Conservation (phyloP, 331 rosid genomes). For the Arachis monticola region DNA sequence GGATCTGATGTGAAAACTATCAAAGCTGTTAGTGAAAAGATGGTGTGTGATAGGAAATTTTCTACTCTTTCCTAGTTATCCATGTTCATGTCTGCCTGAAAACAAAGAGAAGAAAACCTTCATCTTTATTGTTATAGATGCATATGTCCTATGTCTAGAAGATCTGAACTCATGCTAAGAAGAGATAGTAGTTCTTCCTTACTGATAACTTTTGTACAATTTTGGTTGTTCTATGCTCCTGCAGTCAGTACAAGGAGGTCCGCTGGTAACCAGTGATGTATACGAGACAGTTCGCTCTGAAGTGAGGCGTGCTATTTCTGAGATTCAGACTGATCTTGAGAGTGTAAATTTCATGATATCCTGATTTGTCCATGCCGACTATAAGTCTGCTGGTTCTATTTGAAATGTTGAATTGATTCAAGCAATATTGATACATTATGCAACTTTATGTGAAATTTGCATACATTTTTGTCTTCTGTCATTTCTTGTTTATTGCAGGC, state of each 20-base stretch:
- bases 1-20: slow-evolving; percentile 69
- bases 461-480: too few species aligned
- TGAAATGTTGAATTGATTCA: slow-evolving; percentile 17
- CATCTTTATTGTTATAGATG: slow-evolving; percentile 23
- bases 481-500: too few species aligned
- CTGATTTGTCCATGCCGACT: slow-evolving; percentile 17
- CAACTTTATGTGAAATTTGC: not conserved
- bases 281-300: slow-evolving; percentile 87
- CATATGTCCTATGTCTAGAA: not conserved
- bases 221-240: slow-evolving; percentile 32
- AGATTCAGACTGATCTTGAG: slow-evolving; percentile 82
- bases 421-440: slow-evolving; percentile 7
- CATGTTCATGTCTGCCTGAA: not conserved
- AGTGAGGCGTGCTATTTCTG: slow-evolving; percentile 87
- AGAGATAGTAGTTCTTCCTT: slow-evolving; percentile 11
- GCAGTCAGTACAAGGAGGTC: slow-evolving; percentile 57
- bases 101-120: not conserved
- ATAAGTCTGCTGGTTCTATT: slow-evolving; percentile 13
- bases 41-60: slow-evolving; percentile 43
- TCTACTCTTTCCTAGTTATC: slow-evolving; percentile 12
- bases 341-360: slow-evolving; percentile 56
- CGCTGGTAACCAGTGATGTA: slow-evolving; percentile 56
- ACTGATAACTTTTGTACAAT: slow-evolving; percentile 5
- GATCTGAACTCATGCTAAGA: slow-evolving; percentile 3
- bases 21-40: slow-evolving; percentile 69